Evolutionary conservation across 495 filamentous ascomycete species (phyloP).

Genomic region (Lasiosphaeriaceae sp.): DNA sequence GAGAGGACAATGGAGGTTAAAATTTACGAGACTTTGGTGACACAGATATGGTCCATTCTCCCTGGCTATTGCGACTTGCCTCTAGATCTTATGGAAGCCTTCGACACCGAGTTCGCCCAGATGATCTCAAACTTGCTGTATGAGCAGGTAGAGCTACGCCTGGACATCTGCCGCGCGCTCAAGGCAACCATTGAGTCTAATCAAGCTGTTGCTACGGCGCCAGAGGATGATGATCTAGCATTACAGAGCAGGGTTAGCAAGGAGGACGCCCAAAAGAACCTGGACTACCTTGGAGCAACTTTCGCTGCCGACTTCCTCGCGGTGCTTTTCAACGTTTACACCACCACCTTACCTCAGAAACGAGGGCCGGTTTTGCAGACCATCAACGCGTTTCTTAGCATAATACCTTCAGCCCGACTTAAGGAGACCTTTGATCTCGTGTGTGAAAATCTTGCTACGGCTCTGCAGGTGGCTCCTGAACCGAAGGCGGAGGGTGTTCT

Average conservation of each 20-base stretch:
- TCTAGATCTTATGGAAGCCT: conserved; percentile 67
- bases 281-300: conserved; percentile 64
- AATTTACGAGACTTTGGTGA: conserved; percentile 93
- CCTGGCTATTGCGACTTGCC: conserved; percentile 94
- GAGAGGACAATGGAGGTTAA: conserved; percentile 93
- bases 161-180: conserved; percentile 80
- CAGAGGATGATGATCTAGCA: conserved; percentile 60
- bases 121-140: conserved; percentile 87
- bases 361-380: conserved; percentile 85
- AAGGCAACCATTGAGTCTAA: conserved; percentile 89
- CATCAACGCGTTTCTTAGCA: conserved; percentile 90
- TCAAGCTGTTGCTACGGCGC: conserved; percentile 64
- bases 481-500: conserved; percentile 45
- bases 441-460: conserved; percentile 71
- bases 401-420: conserved; percentile 70
- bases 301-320: conserved; percentile 87
- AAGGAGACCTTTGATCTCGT: conserved; percentile 85
- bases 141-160: conserved; percentile 79
- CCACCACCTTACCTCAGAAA: conserved; percentile 87
- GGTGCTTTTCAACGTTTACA: conserved; percentile 97
- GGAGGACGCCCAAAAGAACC: conserved; percentile 67
- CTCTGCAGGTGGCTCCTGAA: conserved; percentile 57
- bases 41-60: conserved; percentile 92
- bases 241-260: conserved; percentile 70
- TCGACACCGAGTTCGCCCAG: conserved; percentile 90